Base-by-base conservation (phyloP, 805 yeast species). In the Candida oleophila region DNA sequence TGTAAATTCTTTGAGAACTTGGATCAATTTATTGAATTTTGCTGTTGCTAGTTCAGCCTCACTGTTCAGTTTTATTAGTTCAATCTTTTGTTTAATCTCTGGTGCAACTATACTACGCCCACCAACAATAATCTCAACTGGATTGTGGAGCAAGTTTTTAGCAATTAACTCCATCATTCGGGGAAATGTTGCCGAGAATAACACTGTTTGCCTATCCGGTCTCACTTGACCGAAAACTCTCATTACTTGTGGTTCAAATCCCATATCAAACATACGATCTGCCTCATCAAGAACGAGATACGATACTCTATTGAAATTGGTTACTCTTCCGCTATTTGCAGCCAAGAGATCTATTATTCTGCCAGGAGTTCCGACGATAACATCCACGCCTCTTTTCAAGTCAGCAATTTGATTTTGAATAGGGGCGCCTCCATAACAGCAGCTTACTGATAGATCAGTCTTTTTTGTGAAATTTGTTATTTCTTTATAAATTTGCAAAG, bases 111-210 rank as follows among this genome's bases (percentile, higher is more conserved):
- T 78, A 51, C 89, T 85, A 41, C 83, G 77, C 0, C 87, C 85
- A 2, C 96, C 96, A 3, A 91, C 87, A 2, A 84, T 73, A 7
- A 92, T 85, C 54, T 86, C 88, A 1, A 89, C 71, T 0, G 97
- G 95, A 47, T 78, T 69, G 1, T 62, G 51, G 22, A 94, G 65
- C 1, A 86, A 74, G 43, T 81, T 78, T 36, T 79, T 71, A 0
- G 97, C 97, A 51, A 91, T 73, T 2, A 69, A 65, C 57, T 88
- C 95, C 77, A 94, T 79, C 49, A 84, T 84, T 4, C 77, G 69
- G 0, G 97, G 96, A 55, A 94, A 90, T 0, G 99, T 94, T 0
- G 99, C 99, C 9, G 97, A 89, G 61, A 92, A 94, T 21, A 94
- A 66, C 2, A 91, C 92, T 15, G 94, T 87, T 59, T 92, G 98